Base-by-base conservation (phyloP, 148 eudicot species). In the Dysphania ambrosioides region DNA sequence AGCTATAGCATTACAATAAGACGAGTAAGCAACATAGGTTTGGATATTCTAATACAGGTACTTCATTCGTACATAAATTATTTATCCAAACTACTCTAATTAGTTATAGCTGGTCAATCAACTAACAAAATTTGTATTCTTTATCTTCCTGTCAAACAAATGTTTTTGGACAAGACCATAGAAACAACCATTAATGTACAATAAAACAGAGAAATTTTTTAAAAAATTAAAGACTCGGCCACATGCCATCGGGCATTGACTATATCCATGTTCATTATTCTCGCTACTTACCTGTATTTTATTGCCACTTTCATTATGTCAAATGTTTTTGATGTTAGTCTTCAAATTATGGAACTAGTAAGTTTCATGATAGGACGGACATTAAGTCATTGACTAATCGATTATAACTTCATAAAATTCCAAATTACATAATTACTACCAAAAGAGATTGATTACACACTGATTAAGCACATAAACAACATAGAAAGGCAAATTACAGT, bases 381-480 rank as follows among this genome's bases (percentile, higher is more conserved):
- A 47, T 47, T 47, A 21, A 47, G 19, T 21, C 13, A 47, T 47
- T 12, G 5, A n/a, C n/a, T n/a, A 47, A 11, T 47, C 16, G 18
- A 4, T 21, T 47, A 47, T 2, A 47, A 3, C 5, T 47, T 13
- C 16, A 16, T 47, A 13, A 16, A 13, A 47, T 13, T 47, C 79
- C 42, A 70, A 66, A n/a, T 21, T 66, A 35, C 40, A 24, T 38
- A 36, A 24, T 66, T 36, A 24, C 11, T 29, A 40, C 40, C 7
- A 36, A 66, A 66, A 38, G 6, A 51, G 70, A 66, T 21, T 7
- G 18, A 29, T 8, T 38, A 19, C 5, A 42, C 34, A 72, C 29
- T 40, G 57, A 23, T 55, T 31, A 51, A 57, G 32, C 62, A 71
- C 18, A 71, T 71, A 57, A 71, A 72, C 51, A 72, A 72, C 32